Base-by-base conservation (phyloP, 108 stramenopile species). In the Nitzschia sp. region DNA sequence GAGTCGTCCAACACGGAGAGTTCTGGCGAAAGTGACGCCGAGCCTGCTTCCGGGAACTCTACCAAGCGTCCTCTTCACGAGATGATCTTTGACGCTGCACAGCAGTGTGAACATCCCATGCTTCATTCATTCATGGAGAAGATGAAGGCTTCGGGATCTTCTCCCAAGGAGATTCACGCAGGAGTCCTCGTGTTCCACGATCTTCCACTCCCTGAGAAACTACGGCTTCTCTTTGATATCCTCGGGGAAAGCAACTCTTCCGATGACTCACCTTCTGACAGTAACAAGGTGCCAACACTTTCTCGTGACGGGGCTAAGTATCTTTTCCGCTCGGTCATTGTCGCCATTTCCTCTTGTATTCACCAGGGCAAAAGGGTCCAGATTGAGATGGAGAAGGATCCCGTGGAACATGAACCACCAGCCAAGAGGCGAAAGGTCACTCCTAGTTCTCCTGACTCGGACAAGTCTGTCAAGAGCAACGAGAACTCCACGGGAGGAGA, bases 271-370 rank as follows among this genome's bases (percentile, higher is more conserved):
- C 73, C 70, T 65, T 44, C 65, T 17, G 74, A 79, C 46, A 78
- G 75, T 0, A 46, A 73, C 39, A 61, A 38, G 52, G 67, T 71
- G 46, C 25, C 52, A 57, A 53, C 55, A 51, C 58, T 80, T 22
- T 63, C 73, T 58, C 40, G 76, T 43, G 64, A 78, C 10, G 87
- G 80, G 17, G 75, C 78, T 7, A 70, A 65, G 10, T 71, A 70
- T 42, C 71, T 92, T 40, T 89, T 92, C 69, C 85, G 80, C 19
- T 85, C 78, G 0, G 77, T 92, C 46, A 70, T 92, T 42, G 71
- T 73, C 10, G 73, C 88, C 8, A 92, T 92, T 57, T 79, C 81
- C 5, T 76, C 76, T 0, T 88, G 85, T 71, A 78, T 88, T 63
- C 75, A 86, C 56, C 61, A 71, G 19, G 64, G 67, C 34, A 55